Evolutionary conservation across 805 yeast genomes (phyloP).

Genomic region (Saccharomycopsis javanensis): DNA sequence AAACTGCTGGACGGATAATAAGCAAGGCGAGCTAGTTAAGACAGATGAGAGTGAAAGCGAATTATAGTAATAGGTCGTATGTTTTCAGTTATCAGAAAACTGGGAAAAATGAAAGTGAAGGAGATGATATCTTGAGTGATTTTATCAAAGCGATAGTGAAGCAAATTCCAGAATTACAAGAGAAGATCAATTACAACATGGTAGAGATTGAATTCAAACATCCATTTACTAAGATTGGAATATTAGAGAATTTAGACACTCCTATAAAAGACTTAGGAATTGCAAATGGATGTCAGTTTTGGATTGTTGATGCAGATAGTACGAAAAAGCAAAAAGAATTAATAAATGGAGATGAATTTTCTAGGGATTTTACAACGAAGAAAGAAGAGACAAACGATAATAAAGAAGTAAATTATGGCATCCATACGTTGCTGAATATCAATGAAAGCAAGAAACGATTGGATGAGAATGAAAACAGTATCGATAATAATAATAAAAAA

Average conservation of each 20-base stretch:
- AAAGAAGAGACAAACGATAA: neutral
- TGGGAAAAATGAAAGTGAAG: neutral
- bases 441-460: neutral
- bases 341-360: neutral
- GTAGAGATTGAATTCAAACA: conserved; percentile 1
- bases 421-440: neutral
- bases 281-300: conserved; percentile 7
- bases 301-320: conserved; percentile 2
- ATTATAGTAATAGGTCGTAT: neutral
- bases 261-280: conserved; percentile 6
- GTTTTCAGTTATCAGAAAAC: neutral
- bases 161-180: neutral
- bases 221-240: conserved; percentile 5
- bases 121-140: neutral
- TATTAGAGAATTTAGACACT: conserved; percentile 2
- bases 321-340: neutral
- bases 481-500: neutral
- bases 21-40: neutral
- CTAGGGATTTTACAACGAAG: neutral
- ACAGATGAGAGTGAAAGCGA: neutral
- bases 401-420: neutral
- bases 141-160: neutral
- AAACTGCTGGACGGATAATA: neutral
- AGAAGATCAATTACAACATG: neutral
- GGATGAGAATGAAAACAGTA: no score